A percentile compares a stretch with the other conserved stretches of the same genome.
phyloP scores from a whole-genome alignment of 2,329 filamentous ascomycete genomes.

The Trichoderma arundinaceum region DNA sequence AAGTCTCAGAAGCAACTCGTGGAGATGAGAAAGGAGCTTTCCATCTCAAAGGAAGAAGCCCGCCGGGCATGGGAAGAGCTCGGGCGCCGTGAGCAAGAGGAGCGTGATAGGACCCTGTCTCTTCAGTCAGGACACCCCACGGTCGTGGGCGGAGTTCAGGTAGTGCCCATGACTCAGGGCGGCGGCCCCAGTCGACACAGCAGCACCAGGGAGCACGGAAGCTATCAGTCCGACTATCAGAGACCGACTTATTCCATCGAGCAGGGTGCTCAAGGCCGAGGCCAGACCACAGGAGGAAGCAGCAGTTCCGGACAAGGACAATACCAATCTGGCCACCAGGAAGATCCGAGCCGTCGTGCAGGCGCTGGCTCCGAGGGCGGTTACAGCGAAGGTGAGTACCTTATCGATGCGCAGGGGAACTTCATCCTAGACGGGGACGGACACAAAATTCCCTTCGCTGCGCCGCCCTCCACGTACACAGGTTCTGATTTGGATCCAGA shows the following conservation, averaged over 20 bases:
- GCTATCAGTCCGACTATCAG: conserved; percentile 44
- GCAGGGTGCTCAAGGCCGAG: conserved; percentile 49
- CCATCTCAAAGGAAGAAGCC: conserved; percentile 95
- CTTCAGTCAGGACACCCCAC: conserved; percentile 87
- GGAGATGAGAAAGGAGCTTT: conserved; percentile 90
- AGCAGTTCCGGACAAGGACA: conserved; percentile 34
- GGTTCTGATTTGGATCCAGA: conserved; percentile 60
- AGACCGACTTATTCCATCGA: conserved; percentile 44
- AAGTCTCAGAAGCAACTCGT: conserved; percentile 78
- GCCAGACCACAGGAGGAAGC: conserved; percentile 42
- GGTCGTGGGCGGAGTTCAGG: conserved; percentile 89
- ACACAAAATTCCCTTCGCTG: conserved; percentile 61
- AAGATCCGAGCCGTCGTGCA: conserved; percentile 35
- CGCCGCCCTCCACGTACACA: conserved; percentile 51
- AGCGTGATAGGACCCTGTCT: conserved; percentile 84
- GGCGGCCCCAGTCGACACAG: conserved; percentile 59
- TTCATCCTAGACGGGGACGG: conserved; percentile 67
- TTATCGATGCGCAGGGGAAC: conserved; percentile 65
- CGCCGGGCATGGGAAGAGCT: conserved; percentile 97
- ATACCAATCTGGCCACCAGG: conserved; percentile 38
- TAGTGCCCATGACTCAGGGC: conserved; percentile 83
- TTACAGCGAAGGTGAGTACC: conserved; percentile 75
- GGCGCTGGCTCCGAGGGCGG: conserved; percentile 60
- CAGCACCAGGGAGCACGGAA: conserved; percentile 48
- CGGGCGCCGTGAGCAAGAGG: conserved; percentile 88